These are phyloP conservation scores for Myxozyma mucilagina DNA, from an alignment of 805 yeast genomes.

Conservation along the genomic window DNA sequence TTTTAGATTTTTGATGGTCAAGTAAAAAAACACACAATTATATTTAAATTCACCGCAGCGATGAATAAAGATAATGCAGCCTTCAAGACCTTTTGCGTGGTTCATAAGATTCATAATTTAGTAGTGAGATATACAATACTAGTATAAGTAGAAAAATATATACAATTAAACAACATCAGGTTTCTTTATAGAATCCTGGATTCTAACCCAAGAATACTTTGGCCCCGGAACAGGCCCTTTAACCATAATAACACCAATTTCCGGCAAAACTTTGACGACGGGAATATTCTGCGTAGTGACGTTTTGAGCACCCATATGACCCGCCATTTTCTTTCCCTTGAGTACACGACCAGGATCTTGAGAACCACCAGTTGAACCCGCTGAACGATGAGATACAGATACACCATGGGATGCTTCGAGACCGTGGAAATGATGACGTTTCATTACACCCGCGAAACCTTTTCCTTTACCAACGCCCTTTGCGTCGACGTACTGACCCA, in stretches of 20 bases:
- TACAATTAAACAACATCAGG: neutral
- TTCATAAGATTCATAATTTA: too few species aligned
- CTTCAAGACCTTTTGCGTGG: too few species aligned
- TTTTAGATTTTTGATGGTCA: too few species aligned
- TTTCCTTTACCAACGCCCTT: constrained; percentile 84
- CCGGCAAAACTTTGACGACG: constrained; percentile 78
- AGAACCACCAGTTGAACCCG: constrained; percentile 96
- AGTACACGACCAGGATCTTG: constrained; percentile 94
- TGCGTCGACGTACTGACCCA: constrained; percentile 82
- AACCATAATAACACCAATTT: constrained; percentile 74
- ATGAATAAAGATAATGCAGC: too few species aligned
- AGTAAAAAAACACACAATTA: too few species aligned
- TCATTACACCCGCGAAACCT: constrained; percentile 98
- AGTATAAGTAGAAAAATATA: neutral
- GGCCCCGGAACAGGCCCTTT: constrained; percentile 94
- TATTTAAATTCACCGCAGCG: too few species aligned
- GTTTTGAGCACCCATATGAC: constrained; percentile 82
- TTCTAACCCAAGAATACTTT: constrained; percentile 66
- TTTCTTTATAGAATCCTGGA: constrained; percentile 69
- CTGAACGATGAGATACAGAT: constrained; percentile 87
- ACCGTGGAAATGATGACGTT: constrained; percentile 87
- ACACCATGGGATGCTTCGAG: constrained; percentile 94
- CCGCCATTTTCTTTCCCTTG: constrained; percentile 98
- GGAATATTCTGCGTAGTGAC: constrained; percentile 74
- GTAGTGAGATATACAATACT: too few species aligned